Conservation (phyloP, 306 rosid genomes). For the Acmispon strigosus region DNA sequence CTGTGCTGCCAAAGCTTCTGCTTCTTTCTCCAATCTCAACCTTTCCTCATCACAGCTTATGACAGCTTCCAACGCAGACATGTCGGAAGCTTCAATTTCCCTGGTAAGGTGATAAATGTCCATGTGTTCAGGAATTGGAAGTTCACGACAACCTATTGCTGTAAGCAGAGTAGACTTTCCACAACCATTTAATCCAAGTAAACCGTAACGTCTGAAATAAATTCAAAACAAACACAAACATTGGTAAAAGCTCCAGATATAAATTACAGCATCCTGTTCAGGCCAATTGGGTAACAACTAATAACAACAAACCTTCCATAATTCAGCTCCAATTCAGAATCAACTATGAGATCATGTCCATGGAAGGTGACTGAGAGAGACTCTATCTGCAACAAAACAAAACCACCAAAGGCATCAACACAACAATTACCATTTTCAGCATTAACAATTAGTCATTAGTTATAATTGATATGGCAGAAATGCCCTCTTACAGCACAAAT, state of each 20-base stretch:
- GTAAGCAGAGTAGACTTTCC: slow-evolving; percentile 88
- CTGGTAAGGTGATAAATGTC: slow-evolving; percentile 78
- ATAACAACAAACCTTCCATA: slow-evolving; percentile 68
- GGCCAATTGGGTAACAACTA: neutral
- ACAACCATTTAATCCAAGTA: slow-evolving; percentile 95
- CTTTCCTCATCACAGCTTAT: slow-evolving; percentile 92
- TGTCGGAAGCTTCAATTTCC: slow-evolving; percentile 96
- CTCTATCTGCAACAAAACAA: slow-evolving; percentile 59
- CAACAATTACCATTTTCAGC: neutral
- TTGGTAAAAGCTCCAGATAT: neutral
- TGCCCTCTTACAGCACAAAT: slow-evolving; percentile 3
- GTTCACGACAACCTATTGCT: slow-evolving; percentile 83
- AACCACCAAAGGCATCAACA: neutral
- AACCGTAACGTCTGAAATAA: slow-evolving; percentile 77
- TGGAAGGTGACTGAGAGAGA: slow-evolving; percentile 93
- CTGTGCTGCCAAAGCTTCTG: slow-evolving; percentile 39
- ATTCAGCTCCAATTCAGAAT: slow-evolving; percentile 90
- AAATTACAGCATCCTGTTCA: neutral
- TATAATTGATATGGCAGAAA: slow-evolving; percentile 1
- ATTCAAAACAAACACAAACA: neutral
- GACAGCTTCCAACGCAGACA: slow-evolving; percentile 90
- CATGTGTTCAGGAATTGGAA: slow-evolving; percentile 95
- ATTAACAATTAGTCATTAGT: neutral
- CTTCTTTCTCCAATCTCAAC: slow-evolving; percentile 77
- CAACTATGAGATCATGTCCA: slow-evolving; percentile 93